Evolutionary conservation across 805 yeast species (phyloP).

Genomic region (Isabelozyma pseudorhagii): DNA sequence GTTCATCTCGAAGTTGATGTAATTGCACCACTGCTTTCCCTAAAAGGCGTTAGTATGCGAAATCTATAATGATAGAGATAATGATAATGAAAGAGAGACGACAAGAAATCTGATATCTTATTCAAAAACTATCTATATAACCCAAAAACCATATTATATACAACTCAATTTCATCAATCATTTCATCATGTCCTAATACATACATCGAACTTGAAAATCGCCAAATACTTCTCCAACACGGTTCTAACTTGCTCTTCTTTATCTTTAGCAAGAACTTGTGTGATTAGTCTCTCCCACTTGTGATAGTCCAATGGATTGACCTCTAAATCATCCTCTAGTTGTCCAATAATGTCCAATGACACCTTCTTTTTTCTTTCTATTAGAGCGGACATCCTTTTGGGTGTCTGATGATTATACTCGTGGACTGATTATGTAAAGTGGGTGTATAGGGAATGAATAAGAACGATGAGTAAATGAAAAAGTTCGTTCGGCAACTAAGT

Average conservation of each 20-base stretch:
- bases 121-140: background rate
- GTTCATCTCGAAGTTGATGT: constrained; percentile 60
- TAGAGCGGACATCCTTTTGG: constrained; percentile 4
- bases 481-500: background rate
- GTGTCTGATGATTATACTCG: background rate
- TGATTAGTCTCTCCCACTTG: constrained; percentile 57
- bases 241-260: constrained; percentile 57
- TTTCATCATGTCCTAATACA: constrained; percentile 6
- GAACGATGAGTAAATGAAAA: background rate
- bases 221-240: constrained; percentile 58
- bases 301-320: constrained; percentile 50
- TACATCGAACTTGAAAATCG: constrained; percentile 62
- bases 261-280: constrained; percentile 48
- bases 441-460: background rate
- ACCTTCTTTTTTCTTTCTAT: constrained; percentile 21
- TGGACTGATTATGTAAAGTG: too few relatives aligned
- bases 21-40: constrained; percentile 64
- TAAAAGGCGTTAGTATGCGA: constrained; percentile 3
- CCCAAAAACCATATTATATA: background rate
- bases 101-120: background rate
- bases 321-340: constrained; percentile 52
- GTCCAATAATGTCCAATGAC: constrained; percentile 53
- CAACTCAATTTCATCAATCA: background rate
- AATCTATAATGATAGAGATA: background rate
- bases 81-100: background rate